Conservation (phyloP, 805 yeast genomes). For the Wickerhamomyces hampshirensis region DNA sequence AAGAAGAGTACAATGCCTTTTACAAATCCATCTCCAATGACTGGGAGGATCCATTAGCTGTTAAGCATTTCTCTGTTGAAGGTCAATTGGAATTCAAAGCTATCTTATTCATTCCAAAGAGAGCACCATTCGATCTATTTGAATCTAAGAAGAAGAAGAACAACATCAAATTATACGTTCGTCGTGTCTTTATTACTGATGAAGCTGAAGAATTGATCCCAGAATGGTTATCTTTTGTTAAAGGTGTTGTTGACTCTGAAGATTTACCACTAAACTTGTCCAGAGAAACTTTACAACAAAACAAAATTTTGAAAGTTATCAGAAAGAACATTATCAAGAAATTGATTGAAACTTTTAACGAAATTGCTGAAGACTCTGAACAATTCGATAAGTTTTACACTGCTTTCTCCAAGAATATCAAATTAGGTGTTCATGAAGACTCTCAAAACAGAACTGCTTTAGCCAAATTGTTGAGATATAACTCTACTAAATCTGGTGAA, state of each 20-base stretch:
- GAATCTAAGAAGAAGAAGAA: slow-evolving; percentile 99
- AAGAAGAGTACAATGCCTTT: slow-evolving; percentile 98
- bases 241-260: slow-evolving; percentile 99
- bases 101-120: slow-evolving; percentile 93
- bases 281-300: slow-evolving; percentile 99
- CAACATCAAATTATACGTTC: slow-evolving; percentile 97
- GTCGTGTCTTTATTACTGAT: slow-evolving; percentile 99
- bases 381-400: slow-evolving; percentile 97
- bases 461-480: slow-evolving; percentile 94
- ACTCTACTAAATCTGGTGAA: slow-evolving; percentile 93
- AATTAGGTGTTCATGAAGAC: slow-evolving; percentile 99
- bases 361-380: slow-evolving; percentile 98
- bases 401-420: slow-evolving; percentile 97
- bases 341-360: slow-evolving; percentile 96
- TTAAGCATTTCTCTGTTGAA: slow-evolving; percentile 98
- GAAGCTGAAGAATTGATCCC: slow-evolving; percentile 99
- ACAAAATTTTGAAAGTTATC: slow-evolving; percentile 98
- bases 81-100: slow-evolving; percentile 99
- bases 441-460: slow-evolving; percentile 94
- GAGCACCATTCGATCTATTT: slow-evolving; percentile 98
- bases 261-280: slow-evolving; percentile 99
- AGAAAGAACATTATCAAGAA: slow-evolving; percentile 99
- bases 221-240: slow-evolving; percentile 96
- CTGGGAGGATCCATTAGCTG: slow-evolving; percentile 99
- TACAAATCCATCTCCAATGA: slow-evolving; percentile 99